Evolutionary conservation across 371 early-diverging fungal genomes (phyloP).

Genomic region (Gilbertella persicaria): DNA sequence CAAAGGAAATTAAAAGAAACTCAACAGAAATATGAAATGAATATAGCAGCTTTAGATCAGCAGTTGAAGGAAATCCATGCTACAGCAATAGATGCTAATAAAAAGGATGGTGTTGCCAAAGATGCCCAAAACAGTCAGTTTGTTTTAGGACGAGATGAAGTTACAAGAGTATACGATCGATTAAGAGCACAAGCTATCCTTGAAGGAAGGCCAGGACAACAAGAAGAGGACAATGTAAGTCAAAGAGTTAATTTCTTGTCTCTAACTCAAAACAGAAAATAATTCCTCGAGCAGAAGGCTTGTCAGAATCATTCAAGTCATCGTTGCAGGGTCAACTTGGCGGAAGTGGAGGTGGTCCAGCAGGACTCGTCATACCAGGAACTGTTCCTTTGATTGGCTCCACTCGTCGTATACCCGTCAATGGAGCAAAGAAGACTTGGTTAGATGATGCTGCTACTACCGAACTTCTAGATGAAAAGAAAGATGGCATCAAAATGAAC

Average conservation of each 20-base stretch:
- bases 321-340: conserved; percentile 38
- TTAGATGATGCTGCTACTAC: conserved; percentile 11
- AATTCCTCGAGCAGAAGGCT: conserved; percentile 46
- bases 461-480: not conserved
- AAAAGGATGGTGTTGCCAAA: conserved; percentile 32
- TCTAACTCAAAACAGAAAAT: conserved; percentile 3
- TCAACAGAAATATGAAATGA: conserved; percentile 66
- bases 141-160: conserved; percentile 31
- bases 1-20: conserved; percentile 72
- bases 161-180: conserved; percentile 42
- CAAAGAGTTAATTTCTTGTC: not conserved
- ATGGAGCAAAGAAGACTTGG: conserved; percentile 18
- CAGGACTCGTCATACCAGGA: conserved; percentile 48
- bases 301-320: conserved; percentile 43
- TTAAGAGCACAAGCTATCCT: conserved; percentile 47
- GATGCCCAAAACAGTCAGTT: conserved; percentile 38
- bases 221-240: conserved; percentile 11
- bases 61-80: conserved; percentile 70
- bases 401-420: conserved; percentile 32
- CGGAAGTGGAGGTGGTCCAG: conserved; percentile 31
- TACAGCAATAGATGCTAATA: conserved; percentile 60
- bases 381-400: conserved; percentile 45
- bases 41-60: conserved; percentile 68
- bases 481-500: conserved; percentile 21
- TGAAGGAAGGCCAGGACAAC: conserved; percentile 38